Percentiles rank a stretch among this genome's conserved stretches.
These are phyloP conservation scores for Plasmodium cynomolgi DNA, from an alignment of 169 alveolate genomes.

Conservation along the genomic window DNA sequence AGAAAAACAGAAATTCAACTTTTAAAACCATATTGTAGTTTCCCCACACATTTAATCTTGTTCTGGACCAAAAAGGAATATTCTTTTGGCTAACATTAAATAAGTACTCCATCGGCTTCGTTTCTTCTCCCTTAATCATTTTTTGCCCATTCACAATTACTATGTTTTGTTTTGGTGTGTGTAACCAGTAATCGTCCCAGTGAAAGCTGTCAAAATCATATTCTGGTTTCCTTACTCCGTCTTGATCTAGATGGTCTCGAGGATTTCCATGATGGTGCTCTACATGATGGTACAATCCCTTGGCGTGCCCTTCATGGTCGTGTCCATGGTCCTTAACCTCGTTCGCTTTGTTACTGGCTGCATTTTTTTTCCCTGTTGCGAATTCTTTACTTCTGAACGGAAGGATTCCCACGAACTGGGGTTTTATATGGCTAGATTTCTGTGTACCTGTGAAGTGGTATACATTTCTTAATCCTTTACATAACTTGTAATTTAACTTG, in stretches of 20 bases:
- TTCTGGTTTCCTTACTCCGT: slow-evolving; percentile 83
- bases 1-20: slow-evolving; percentile 90
- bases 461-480: slow-evolving; percentile 57
- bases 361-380: slow-evolving; percentile 40
- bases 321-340: neutral
- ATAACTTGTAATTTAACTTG: slow-evolving; percentile 54
- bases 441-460: slow-evolving; percentile 18
- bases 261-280: slow-evolving; percentile 89
- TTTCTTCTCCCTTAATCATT: slow-evolving; percentile 88
- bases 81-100: slow-evolving; percentile 80
- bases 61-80: slow-evolving; percentile 83
- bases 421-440: slow-evolving; percentile 7
- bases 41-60: slow-evolving; percentile 84
- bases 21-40: slow-evolving; percentile 83
- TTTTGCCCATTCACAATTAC: slow-evolving; percentile 88
- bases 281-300: slow-evolving; percentile 82
- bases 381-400: slow-evolving; percentile 41
- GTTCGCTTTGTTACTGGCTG: neutral
- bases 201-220: slow-evolving; percentile 85
- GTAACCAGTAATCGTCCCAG: slow-evolving; percentile 87
- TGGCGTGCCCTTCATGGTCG: slow-evolving; percentile 38
- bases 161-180: slow-evolving; percentile 86
- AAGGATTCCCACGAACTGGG: neutral
- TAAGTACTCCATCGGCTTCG: slow-evolving; percentile 88
- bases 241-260: slow-evolving; percentile 86